These are phyloP conservation scores for Fragilaria radians DNA, from an alignment of 108 stramenopile genomes.

Conservation along the genomic window DNA sequence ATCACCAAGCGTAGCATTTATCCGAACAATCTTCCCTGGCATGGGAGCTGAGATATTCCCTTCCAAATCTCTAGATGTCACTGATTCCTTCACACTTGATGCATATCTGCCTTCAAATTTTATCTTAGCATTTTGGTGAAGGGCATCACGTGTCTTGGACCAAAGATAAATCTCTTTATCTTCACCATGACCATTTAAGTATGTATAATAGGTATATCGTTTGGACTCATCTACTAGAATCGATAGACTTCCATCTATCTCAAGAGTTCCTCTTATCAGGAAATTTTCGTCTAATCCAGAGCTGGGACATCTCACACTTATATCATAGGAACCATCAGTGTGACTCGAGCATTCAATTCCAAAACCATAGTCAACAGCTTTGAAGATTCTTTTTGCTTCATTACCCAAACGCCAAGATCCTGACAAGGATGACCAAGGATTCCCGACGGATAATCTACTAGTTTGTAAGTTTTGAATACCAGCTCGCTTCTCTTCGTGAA, in stretches of 20 bases:
- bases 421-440: conserved; percentile 31
- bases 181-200: conserved; percentile 8
- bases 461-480: conserved; percentile 13
- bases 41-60: conserved; percentile 65
- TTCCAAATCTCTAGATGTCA: conserved; percentile 3
- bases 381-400: not conserved
- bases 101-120: not conserved
- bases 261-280: not conserved
- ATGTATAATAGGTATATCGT: not conserved
- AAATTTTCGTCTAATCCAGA: not conserved
- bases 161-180: conserved; percentile 32
- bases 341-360: conserved; percentile 20
- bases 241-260: not conserved
- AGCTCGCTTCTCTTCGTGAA: conserved; percentile 27
- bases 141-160: conserved; percentile 9
- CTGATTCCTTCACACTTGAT: not conserved
- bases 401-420: conserved; percentile 46
- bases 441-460: conserved; percentile 2
- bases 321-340: conserved; percentile 44
- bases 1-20: conserved; percentile 51
- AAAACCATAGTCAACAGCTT: conserved; percentile 1
- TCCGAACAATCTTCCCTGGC: conserved; percentile 77
- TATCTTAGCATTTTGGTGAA: not conserved
- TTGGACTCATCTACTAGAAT: not conserved
- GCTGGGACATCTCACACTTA: not conserved